Evolutionary conservation across 108 stramenopile genomes (phyloP), one percentile per base, ranked within the genome.

Genomic region (Cyclotella atomus): DNA sequence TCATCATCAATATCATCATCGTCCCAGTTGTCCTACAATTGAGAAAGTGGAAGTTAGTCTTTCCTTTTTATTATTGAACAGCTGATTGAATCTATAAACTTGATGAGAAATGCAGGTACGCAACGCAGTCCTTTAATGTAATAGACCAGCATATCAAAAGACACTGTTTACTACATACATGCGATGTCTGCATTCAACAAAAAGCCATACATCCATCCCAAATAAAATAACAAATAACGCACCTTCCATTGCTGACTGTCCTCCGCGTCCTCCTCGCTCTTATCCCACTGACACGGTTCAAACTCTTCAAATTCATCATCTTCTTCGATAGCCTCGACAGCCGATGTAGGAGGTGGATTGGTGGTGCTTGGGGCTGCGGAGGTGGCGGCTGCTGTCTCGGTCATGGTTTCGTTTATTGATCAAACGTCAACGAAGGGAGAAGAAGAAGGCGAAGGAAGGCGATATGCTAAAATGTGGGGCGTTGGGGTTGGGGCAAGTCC

Each of bases 231-330:
- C n/a, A n/a, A 19, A 38, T 38, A 46, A 6, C 43, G 19, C 16
- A 85, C 84, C 83, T 92, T 87, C 96, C 96, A 97, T 75, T 94
- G 92, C 82, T 94, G 93, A 28, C 82, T 79, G 62, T 97, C 96
- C 50, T 95, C 94, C 0, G 85, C 85, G 47, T 93, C 93, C 77
- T 94, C 93, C 28, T 93, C 94, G 7, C 77, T 63, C 30, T 79
- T 77, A 38, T 87, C 88, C 96, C 96, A 97, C 38, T 88, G 78
- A 60, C 90, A 87, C 27, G 81, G 87, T 62, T 91, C 88, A 64
- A 97, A 97, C 74, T 97, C 96, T 73, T 97, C 96, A 65, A 97
- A 97, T 69, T 95, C 95, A 61, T 97, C 95, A 61, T 97, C 96
- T 68, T 97, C 96, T 73, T 97, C 96, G 60, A 97, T 93, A 23